phyloP scores from a whole-genome alignment of 169 alveolate genomes.

The Eimeria maxima region DNA sequence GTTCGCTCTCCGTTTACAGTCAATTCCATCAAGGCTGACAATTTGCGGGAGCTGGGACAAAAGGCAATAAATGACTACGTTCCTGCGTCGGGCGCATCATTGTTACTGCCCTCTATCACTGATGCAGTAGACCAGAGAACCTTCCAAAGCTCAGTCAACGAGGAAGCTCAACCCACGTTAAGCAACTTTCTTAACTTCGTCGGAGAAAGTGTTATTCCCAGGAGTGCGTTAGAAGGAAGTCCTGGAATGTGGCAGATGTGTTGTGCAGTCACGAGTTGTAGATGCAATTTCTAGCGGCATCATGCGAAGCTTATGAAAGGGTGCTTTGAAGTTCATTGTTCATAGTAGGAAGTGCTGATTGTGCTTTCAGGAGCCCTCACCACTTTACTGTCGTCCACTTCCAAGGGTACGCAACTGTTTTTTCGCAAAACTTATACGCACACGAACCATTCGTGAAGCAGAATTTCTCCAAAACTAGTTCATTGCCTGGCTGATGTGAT shows the following conservation, averaged over 20 bases:
- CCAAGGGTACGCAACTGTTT: constrained; percentile 13
- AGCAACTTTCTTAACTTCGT: constrained; percentile 22
- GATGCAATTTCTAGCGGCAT: not conserved
- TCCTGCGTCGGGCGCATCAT: not conserved
- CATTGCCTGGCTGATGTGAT: not conserved
- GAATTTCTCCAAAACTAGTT: not conserved
- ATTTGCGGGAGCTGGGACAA: constrained; percentile 43
- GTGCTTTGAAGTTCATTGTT: not conserved
- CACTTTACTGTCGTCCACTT: not conserved
- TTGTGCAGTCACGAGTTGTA: not conserved
- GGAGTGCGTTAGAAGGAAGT: not conserved
- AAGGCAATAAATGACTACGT: constrained; percentile 11
- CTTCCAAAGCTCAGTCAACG: not conserved
- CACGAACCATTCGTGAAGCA: not conserved
- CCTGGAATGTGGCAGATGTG: not conserved
- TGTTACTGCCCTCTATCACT: constrained; percentile 53
- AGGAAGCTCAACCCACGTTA: not conserved
- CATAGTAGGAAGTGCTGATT: not conserved
- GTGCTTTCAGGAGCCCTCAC: constrained; percentile 49
- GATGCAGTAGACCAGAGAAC: not conserved
- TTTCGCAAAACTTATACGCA: not conserved
- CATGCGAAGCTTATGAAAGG: not conserved
- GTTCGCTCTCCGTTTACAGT: constrained; percentile 4
- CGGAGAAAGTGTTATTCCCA: constrained; percentile 46
- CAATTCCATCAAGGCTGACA: constrained; percentile 1